Percentiles rank a stretch among this genome's conserved stretches.
Conservation (phyloP, 306 rosid species). For the Spatholobus suberectus region DNA sequence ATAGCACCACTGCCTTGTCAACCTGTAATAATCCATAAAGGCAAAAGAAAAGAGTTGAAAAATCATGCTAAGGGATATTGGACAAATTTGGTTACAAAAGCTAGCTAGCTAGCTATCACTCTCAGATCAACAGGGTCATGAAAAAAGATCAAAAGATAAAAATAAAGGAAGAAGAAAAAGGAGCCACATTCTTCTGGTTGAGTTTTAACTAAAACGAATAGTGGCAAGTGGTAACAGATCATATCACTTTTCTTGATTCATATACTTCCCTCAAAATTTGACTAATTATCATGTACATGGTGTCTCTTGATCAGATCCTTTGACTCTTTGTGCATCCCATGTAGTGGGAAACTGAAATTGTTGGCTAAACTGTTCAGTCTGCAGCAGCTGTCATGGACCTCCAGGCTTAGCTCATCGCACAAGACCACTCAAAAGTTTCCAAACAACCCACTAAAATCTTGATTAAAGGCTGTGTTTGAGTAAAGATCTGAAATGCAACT, state of each 20-base stretch:
- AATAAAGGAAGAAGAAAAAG: slow-evolving; percentile 13
- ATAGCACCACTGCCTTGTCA: background rate
- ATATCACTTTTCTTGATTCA: slow-evolving; percentile 13
- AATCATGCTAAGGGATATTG: background rate
- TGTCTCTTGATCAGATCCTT: slow-evolving; percentile 17
- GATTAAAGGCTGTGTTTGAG: too few species aligned
- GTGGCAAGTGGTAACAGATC: slow-evolving; percentile 40
- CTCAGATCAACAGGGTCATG: background rate
- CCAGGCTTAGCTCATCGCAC: slow-evolving; percentile 16
- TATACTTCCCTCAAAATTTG: slow-evolving; percentile 10
- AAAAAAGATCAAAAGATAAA: background rate
- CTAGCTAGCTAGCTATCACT: background rate
- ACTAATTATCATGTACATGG: background rate
- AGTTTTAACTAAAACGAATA: slow-evolving; percentile 25
- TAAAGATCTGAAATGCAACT: too few species aligned
- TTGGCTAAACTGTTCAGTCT: slow-evolving; percentile 39
- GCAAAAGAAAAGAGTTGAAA: slow-evolving; percentile 8
- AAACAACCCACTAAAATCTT: too few species aligned
- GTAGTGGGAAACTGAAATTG: slow-evolving; percentile 44
- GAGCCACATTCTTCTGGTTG: background rate
- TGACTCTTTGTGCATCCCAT: slow-evolving; percentile 43
- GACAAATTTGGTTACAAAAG: background rate
- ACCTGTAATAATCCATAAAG: background rate
- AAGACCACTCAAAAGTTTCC: slow-evolving; percentile 30
- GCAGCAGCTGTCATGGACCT: slow-evolving; percentile 14